Base-by-base conservation (phyloP, 805 yeast genomes). In the Spathaspora hagerdaliae region DNA sequence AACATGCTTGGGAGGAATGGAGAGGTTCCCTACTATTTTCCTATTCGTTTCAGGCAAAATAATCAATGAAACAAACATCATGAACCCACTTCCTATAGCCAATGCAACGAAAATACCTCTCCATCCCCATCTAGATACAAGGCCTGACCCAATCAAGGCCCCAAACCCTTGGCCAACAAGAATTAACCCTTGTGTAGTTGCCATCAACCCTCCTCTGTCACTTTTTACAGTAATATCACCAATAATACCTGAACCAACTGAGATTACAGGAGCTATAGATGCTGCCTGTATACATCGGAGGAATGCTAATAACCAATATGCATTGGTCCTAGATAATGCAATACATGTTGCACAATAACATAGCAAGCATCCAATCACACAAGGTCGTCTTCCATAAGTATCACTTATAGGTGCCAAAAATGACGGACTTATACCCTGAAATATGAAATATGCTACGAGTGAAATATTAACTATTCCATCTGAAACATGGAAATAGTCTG, bases 81-180 rank as follows among this genome's bases (percentile, higher is more conserved):
- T 64, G 2, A 61, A 42, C 3, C 82, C 82, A 27, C 82, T 75
- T 6, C 82, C 78, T 19, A 84, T 79, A 1, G 85, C 79, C 41
- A 85, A 62, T 49, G 86, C 83, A 82, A 87, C 83, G 54, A 85
- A 84, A 11, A 82, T 75, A 0, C 88, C 81, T 50, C 89, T 71
- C 96, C 96, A 88, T 13, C 53, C 56, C 54, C 59, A 64, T 12
- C 57, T 41, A 15, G 56, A 36, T 3, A 57, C 53, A 14, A 64
- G 38, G 15, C 77, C 74, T 3, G 79, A 69, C 71, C 86, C 58
- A 19, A 88, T 63, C 14, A 89, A 66, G 0, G 94, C 89, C 12
- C 94, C 90, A 50, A 88, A 72, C 1, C 86, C 88, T 54, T 83
- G 85, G 2, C 94, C 95, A 8, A 83, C 51, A 33, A 84, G 71